A percentile compares a stretch with the other conserved stretches of the same genome.
phyloP scores from a whole-genome alignment of 495 filamentous ascomycete species.

The Hypoxylon perforatum region DNA sequence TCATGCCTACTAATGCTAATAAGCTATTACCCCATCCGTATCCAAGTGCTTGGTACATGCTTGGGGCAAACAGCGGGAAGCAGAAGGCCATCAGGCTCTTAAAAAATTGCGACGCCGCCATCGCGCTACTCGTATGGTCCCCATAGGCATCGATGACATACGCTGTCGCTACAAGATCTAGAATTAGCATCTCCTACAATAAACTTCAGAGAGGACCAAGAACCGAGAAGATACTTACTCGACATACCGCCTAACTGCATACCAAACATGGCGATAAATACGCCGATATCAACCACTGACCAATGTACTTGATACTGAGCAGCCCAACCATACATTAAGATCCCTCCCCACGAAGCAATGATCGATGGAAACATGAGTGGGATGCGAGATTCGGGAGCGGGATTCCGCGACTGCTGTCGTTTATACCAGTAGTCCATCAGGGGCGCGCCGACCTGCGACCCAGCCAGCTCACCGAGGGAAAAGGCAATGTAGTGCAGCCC shows the following conservation, averaged over 20 bases:
- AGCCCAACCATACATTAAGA: constrained; percentile 57
- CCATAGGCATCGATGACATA: constrained; percentile 80
- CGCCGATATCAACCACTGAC: constrained; percentile 53
- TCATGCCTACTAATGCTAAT: constrained; percentile 61
- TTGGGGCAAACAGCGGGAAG: constrained; percentile 77
- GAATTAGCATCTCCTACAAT: constrained; percentile 23
- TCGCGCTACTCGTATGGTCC: constrained; percentile 74
- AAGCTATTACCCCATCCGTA: constrained; percentile 67
- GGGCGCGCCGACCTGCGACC: constrained; percentile 50
- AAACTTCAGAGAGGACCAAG: background rate
- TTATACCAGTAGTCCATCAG: constrained; percentile 50
- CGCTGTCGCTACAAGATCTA: constrained; percentile 38
- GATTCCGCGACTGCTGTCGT: constrained; percentile 10
- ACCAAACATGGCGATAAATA: constrained; percentile 32
- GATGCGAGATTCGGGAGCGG: constrained; percentile 39
- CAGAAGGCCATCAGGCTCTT: constrained; percentile 74
- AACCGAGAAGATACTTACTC: background rate
- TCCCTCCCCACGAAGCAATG: constrained; percentile 29
- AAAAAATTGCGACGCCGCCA: constrained; percentile 72
- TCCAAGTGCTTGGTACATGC: constrained; percentile 66
- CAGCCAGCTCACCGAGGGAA: constrained; percentile 62
- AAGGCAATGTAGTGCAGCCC: constrained; percentile 64
- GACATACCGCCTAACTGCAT: background rate
- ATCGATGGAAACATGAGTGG: constrained; percentile 42
- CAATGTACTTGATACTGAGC: constrained; percentile 48